These are phyloP conservation scores for Podosphaera xanthii DNA, from an alignment of 2,329 filamentous ascomycete genomes.

Conservation along the genomic window DNA sequence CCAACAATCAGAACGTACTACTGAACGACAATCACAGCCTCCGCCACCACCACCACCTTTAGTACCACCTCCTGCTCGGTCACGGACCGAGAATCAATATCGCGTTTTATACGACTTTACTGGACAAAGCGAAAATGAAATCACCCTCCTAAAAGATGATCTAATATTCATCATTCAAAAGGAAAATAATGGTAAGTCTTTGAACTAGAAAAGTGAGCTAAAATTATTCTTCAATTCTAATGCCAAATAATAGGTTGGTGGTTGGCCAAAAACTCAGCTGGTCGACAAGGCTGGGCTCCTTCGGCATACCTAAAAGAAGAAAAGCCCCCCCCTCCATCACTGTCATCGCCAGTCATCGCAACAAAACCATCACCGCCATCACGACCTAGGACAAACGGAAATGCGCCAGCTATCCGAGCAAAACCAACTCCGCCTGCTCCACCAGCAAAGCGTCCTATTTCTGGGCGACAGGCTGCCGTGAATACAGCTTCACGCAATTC, in stretches of 20 bases:
- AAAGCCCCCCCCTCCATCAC: conserved; percentile 34
- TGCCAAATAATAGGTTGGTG: conserved; percentile 53
- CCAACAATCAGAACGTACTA: conserved; percentile 24
- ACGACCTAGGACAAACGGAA: conserved; percentile 17
- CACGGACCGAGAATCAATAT: conserved; percentile 49
- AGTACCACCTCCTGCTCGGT: conserved; percentile 43
- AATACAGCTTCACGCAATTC: conserved; percentile 48
- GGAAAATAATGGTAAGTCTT: conserved; percentile 64
- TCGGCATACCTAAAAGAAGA: conserved; percentile 85
- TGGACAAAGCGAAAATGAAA: conserved; percentile 64
- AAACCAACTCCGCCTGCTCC: conserved; percentile 17
- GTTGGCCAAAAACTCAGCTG: conserved; percentile 51
- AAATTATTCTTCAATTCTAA: conserved; percentile 15
- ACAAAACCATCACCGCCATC: conserved; percentile 39
- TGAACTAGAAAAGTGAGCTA: background rate
- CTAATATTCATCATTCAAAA: conserved; percentile 80
- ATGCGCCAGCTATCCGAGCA: conserved; percentile 17
- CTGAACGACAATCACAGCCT: conserved; percentile 28
- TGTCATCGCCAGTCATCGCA: conserved; percentile 18
- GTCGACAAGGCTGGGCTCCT: conserved; percentile 86
- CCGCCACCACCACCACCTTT: conserved; percentile 33
- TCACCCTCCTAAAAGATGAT: conserved; percentile 59
- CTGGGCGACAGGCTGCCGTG: conserved; percentile 44
- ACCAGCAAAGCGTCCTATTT: conserved; percentile 57
- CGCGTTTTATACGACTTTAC: conserved; percentile 85